Evolutionary conservation across 2,329 filamentous ascomycete species (phyloP).

Genomic region (Fusarium bulbicola): DNA sequence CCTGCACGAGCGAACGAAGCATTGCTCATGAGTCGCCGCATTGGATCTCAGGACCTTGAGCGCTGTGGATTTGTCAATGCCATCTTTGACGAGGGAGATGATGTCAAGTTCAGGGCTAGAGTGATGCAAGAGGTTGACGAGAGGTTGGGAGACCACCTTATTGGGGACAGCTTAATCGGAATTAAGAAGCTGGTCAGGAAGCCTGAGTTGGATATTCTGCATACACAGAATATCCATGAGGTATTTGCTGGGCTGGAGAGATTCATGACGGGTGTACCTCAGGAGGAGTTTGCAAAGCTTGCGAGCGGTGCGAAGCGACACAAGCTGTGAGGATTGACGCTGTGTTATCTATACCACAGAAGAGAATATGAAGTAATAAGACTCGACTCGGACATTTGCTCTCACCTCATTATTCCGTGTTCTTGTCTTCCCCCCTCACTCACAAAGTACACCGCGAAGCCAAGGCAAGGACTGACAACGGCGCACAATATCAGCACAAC

Average conservation of each 20-base stretch:
- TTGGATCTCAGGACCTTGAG: conserved; percentile 77
- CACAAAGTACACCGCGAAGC: neutral
- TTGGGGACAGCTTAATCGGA: conserved; percentile 78
- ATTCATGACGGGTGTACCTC: conserved; percentile 82
- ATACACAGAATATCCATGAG: conserved; percentile 82
- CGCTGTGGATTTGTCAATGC: conserved; percentile 85
- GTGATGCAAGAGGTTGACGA: conserved; percentile 86
- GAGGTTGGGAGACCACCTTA: conserved; percentile 80
- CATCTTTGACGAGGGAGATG: conserved; percentile 74
- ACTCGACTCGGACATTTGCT: neutral
- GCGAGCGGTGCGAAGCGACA: conserved; percentile 91
- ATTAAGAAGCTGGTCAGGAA: conserved; percentile 86
- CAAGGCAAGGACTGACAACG: neutral
- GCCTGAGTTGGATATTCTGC: conserved; percentile 76
- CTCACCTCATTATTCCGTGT: neutral
- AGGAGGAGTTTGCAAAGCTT: conserved; percentile 88
- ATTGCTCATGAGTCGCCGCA: conserved; percentile 86
- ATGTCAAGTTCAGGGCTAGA: conserved; percentile 72
- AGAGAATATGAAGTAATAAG: neutral
- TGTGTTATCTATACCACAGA: neutral
- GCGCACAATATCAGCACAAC: neutral
- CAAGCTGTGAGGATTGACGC: conserved; percentile 72
- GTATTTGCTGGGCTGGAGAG: conserved; percentile 86
- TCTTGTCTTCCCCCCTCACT: neutral
- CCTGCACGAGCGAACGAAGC: conserved; percentile 89